phyloP scores from a whole-genome alignment of 2,329 filamentous ascomycete species.

The Apiospora koreana region DNA sequence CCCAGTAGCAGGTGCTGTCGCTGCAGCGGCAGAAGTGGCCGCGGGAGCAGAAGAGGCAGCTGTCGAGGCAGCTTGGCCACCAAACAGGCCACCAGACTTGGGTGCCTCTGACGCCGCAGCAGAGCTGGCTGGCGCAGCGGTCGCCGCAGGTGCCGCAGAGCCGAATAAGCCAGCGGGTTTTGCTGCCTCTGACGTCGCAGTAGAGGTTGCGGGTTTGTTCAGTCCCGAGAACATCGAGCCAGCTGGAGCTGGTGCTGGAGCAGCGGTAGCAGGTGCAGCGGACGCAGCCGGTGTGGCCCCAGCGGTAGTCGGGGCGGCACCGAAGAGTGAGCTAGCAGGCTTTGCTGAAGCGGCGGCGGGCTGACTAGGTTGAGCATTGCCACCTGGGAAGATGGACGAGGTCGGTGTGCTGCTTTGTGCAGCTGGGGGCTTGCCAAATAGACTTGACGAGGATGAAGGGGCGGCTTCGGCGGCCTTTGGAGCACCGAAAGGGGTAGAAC shows the following conservation, averaged over 20 bases:
- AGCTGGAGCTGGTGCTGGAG: conserved; percentile 22
- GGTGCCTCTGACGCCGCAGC: conserved; percentile 30
- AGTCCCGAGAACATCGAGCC: conserved; percentile 20
- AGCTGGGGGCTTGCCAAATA: conserved; percentile 21
- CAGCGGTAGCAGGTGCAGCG: conserved; percentile 19
- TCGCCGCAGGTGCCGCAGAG: conserved; percentile 23
- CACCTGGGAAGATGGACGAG: neutral
- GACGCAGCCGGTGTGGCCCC: conserved; percentile 20
- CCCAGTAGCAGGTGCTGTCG: conserved; percentile 32
- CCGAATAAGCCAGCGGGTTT: conserved; percentile 33
- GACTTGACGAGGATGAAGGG: conserved; percentile 14
- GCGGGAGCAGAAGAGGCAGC: conserved; percentile 18
- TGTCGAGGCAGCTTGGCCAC: conserved; percentile 20
- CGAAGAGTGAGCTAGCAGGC: conserved; percentile 24
- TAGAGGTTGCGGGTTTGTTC: conserved; percentile 23
- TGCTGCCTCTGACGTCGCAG: conserved; percentile 29
- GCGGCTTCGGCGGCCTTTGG: conserved; percentile 24
- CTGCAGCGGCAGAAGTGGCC: conserved; percentile 28
- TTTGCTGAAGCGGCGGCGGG: conserved; percentile 24
- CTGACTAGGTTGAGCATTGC: conserved; percentile 11
- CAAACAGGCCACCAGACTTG: conserved; percentile 33
- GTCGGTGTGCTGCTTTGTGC: conserved; percentile 20
- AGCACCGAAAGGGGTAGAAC: conserved; percentile 20
- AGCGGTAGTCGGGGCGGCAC: conserved; percentile 12
- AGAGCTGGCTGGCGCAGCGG: conserved; percentile 26